phyloP scores from a whole-genome alignment of 1,284 basidiomycete genomes.

The Inonotus hispidus region DNA sequence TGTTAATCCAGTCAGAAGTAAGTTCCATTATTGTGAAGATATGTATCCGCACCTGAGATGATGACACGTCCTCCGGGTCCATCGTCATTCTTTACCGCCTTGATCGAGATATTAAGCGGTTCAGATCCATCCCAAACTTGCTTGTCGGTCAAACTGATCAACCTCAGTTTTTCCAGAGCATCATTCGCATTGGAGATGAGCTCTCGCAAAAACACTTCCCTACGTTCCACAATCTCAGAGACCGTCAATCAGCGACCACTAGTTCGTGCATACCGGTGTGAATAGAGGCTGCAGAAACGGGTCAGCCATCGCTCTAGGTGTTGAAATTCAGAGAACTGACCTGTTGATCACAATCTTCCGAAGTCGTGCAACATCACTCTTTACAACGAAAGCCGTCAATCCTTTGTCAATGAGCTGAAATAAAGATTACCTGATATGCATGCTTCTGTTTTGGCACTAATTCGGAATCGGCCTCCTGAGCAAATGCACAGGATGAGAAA shows the following conservation, averaged over 20 bases:
- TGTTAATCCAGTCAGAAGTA: conserved; percentile 26
- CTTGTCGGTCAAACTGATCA: conserved; percentile 80
- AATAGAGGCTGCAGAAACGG: conserved; percentile 59
- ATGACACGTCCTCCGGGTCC: conserved; percentile 68
- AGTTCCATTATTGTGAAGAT: neutral
- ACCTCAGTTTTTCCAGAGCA: conserved; percentile 87
- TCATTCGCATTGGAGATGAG: conserved; percentile 93
- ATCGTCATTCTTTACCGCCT: conserved; percentile 61
- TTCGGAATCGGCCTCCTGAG: conserved; percentile 42
- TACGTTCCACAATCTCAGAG: conserved; percentile 28
- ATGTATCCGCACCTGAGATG: conserved; percentile 57
- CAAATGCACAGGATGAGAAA: conserved; percentile 43
- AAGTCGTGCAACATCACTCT: conserved; percentile 91
- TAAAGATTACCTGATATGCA: conserved; percentile 67
- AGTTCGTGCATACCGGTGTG: conserved; percentile 51
- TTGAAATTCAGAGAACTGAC: conserved; percentile 30
- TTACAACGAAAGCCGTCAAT: conserved; percentile 11
- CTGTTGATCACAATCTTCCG: conserved; percentile 91
- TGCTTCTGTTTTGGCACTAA: conserved; percentile 50
- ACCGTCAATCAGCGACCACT: conserved; percentile 4
- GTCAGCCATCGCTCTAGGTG: conserved; percentile 10
- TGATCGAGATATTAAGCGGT: conserved; percentile 83
- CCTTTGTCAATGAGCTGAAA: neutral
- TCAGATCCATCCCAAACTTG: conserved; percentile 62
- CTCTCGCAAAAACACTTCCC: conserved; percentile 92